Base-by-base conservation (phyloP, 2,329 filamentous ascomycete species). In the Thyridium curvatum region DNA sequence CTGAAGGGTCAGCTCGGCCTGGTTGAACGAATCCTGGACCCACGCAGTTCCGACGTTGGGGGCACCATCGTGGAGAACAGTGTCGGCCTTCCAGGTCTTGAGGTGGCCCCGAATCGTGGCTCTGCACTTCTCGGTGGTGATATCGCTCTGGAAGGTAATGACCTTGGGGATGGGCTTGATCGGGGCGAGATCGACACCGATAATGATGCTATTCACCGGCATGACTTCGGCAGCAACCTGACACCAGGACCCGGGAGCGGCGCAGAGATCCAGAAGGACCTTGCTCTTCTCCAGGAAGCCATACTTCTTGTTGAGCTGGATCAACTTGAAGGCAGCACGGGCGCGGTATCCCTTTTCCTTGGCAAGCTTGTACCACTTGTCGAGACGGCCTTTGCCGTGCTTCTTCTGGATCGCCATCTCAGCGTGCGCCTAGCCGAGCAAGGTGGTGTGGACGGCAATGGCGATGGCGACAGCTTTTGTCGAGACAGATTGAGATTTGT, bases 251-350 rank as follows among this genome's bases (percentile, higher is more conserved):
- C 93, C 93, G 26, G 93, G 93, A 15, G 93, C 93, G 49, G 93
- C 93, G 68, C 93, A 98, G 59, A 98, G 84, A 82, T 98, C 94
- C 60, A 98, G 74, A 45, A 96, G 71, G 54, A 97, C 93, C 71
- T 87, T 94, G 66, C 88, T 94, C 72, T 94, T 91, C 64, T 97
- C 89, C 52, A 98, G 72, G 65, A 98, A 98, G 51, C 88, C 86
- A 84, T 94, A 98, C 62, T 96, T 97, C 68, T 97, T 96, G 71
- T 98, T 98, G 54, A 98, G 71, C 63, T 98, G 91, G 51, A 98
- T 91, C 52, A 98, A 69, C 69, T 98, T 98, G 77, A 97, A 97
- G 41, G 93, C 90, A 52, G 93, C 90, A 75, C 93, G 79, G 45
- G 93, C 91, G 55, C 93, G 77, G 60, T 96, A 98, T 46, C 93